A percentile compares a stretch with the other conserved stretches of the same genome.
These are phyloP conservation scores for Fusarium zealandicum DNA, from an alignment of 2,329 filamentous ascomycete genomes.

Conservation along the genomic window DNA sequence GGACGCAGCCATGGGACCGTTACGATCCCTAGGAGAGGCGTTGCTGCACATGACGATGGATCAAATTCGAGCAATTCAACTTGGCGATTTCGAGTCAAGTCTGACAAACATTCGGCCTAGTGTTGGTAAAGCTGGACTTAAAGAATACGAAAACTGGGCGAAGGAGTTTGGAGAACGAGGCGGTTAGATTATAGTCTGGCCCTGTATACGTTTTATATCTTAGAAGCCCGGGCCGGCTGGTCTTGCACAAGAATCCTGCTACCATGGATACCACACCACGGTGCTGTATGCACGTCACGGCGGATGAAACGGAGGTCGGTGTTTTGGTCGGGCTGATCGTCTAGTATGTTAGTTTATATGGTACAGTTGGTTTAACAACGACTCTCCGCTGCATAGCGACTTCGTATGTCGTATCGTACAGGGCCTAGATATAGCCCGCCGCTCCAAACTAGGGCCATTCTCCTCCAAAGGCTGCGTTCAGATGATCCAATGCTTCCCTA, in stretches of 20 bases:
- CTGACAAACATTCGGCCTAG: conserved; percentile 86
- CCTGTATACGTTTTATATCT: conserved; percentile 24
- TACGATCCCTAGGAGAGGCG: conserved; percentile 88
- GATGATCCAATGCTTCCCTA: conserved; percentile 4
- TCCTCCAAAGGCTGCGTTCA: not conserved
- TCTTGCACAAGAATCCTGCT: conserved; percentile 1
- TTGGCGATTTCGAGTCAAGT: conserved; percentile 85
- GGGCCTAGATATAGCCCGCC: conserved; percentile 5
- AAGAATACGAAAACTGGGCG: conserved; percentile 94
- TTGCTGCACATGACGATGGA: conserved; percentile 92
- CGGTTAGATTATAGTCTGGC: conserved; percentile 57
- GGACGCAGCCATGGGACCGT: conserved; percentile 95
- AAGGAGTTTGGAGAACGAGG: conserved; percentile 91
- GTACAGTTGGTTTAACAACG: conserved; percentile 29
- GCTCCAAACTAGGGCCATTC: not conserved
- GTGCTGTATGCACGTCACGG: conserved; percentile 6
- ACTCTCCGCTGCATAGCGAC: conserved; percentile 23
- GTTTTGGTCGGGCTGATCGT: conserved; percentile 20
- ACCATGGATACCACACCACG: conserved; percentile 5
- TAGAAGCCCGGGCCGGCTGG: conserved; percentile 11
- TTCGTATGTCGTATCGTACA: conserved; percentile 33
- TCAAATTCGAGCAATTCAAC: conserved; percentile 85
- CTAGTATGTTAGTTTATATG: conserved; percentile 34
- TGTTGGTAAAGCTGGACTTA: conserved; percentile 83
- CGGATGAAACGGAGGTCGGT: conserved; percentile 6